These are phyloP conservation scores for Ajuga chamaepitys DNA, from an alignment of 257 asterid genomes.

Conservation along the genomic window DNA sequence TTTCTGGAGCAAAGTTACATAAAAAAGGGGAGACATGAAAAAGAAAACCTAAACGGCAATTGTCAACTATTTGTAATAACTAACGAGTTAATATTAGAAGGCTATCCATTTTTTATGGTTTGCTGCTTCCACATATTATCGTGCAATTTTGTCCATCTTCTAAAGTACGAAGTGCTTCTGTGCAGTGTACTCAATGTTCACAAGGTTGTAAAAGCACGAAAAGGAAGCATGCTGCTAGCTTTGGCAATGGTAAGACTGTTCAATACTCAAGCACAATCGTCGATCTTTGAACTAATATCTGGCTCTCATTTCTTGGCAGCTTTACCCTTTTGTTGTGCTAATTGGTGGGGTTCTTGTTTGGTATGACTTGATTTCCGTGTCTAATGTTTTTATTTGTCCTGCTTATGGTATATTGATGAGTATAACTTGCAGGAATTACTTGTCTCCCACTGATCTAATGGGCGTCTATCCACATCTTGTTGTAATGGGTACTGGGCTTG, in stretches of 20 bases:
- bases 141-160: constrained; percentile 3
- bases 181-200: constrained; percentile 66
- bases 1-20: background rate
- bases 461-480: constrained; percentile 51
- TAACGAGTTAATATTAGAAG: background rate
- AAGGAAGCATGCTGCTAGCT: constrained; percentile 77
- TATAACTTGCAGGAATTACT: constrained; percentile 47
- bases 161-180: constrained; percentile 8
- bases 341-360: constrained; percentile 67
- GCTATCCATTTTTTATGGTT: constrained; percentile 1
- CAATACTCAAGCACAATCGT: background rate
- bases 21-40: background rate
- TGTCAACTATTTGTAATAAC: background rate
- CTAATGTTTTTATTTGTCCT: background rate
- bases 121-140: constrained; percentile 8
- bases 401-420: constrained; percentile 2
- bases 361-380: constrained; percentile 33
- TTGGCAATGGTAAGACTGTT: constrained; percentile 68
- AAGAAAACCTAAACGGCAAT: background rate
- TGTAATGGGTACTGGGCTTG: constrained; percentile 68
- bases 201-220: constrained; percentile 70
- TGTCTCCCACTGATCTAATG: constrained; percentile 58
- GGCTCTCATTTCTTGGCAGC: constrained; percentile 36
- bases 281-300: background rate
- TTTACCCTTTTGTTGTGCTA: constrained; percentile 73